phyloP scores from a whole-genome alignment of 2,329 filamentous ascomycete genomes.

The Zymoseptoria passerinii region DNA sequence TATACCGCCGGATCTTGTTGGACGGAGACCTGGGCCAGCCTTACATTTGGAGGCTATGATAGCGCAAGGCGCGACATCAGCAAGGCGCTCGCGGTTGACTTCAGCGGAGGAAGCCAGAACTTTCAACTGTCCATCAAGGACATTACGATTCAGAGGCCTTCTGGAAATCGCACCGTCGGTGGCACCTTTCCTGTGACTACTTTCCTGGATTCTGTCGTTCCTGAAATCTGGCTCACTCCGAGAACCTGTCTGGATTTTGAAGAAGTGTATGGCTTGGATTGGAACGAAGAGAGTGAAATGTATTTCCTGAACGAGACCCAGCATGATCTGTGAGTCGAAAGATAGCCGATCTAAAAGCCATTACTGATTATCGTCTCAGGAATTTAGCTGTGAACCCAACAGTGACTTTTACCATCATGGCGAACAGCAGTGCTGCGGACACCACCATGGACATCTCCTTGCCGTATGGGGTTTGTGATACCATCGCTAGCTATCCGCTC shows the following conservation, averaged over 20 bases:
- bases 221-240: conserved; percentile 35
- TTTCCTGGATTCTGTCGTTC: conserved; percentile 31
- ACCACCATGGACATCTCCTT: conserved; percentile 25
- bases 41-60: conserved; percentile 36
- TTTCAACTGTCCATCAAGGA: conserved; percentile 4
- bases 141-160: background rate
- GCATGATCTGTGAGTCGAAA: conserved; percentile 20
- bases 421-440: background rate
- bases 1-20: conserved; percentile 35
- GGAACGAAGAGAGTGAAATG: conserved; percentile 28
- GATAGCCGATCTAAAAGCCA: background rate
- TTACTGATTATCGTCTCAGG: background rate
- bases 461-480: conserved; percentile 34
- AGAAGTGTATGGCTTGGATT: conserved; percentile 31
- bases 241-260: conserved; percentile 30
- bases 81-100: background rate
- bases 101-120: background rate
- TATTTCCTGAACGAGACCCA: conserved; percentile 32
- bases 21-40: conserved; percentile 9
- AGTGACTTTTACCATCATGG: conserved; percentile 29
- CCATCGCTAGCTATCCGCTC: conserved; percentile 21
- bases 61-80: conserved; percentile 14
- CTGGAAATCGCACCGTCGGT: background rate
- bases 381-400: conserved; percentile 28
- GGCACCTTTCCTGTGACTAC: background rate